Percentiles rank a stretch among this genome's conserved stretches.
Evolutionary conservation across 306 rosid genomes (phyloP).

Genomic region (Chamaecrista fasciculata): DNA sequence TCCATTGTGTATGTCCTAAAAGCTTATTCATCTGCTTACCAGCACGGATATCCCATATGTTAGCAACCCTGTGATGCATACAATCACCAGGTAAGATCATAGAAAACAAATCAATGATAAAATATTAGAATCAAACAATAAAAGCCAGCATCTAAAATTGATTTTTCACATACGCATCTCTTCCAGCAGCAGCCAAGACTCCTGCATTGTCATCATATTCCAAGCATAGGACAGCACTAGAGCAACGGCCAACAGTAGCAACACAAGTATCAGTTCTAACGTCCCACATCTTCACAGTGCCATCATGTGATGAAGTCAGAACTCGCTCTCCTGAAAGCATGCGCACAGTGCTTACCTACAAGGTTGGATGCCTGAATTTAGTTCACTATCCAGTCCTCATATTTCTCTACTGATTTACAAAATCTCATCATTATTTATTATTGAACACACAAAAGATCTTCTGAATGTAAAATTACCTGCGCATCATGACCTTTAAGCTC

Average conservation of each 20-base stretch:
- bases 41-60: conserved; percentile 94
- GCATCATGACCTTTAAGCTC: conserved; percentile 98
- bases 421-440: conserved; percentile 24
- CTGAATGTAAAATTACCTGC: conserved; percentile 50
- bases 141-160: conserved; percentile 21
- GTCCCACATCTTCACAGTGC: conserved; percentile 99
- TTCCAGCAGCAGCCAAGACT: conserved; percentile 87
- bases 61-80: conserved; percentile 64
- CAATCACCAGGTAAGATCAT: conserved; percentile 34
- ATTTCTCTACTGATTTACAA: conserved; percentile 21
- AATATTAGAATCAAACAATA: conserved; percentile 18
- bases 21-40: conserved; percentile 96
- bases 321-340: conserved; percentile 98
- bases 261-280: conserved; percentile 98
- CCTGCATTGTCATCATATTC: conserved; percentile 98
- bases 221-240: conserved; percentile 94
- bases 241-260: conserved; percentile 97
- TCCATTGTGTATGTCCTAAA: conserved; percentile 92
- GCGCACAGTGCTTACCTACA: conserved; percentile 94
- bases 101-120: conserved; percentile 18
- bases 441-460: conserved; percentile 2
- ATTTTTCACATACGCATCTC: conserved; percentile 78
- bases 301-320: conserved; percentile 92
- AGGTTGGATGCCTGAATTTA: conserved; percentile 32
- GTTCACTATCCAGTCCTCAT: conserved; percentile 25